These are phyloP conservation scores for Diaporthe citriasiana DNA, from an alignment of 2,329 filamentous ascomycete genomes.

Conservation along the genomic window DNA sequence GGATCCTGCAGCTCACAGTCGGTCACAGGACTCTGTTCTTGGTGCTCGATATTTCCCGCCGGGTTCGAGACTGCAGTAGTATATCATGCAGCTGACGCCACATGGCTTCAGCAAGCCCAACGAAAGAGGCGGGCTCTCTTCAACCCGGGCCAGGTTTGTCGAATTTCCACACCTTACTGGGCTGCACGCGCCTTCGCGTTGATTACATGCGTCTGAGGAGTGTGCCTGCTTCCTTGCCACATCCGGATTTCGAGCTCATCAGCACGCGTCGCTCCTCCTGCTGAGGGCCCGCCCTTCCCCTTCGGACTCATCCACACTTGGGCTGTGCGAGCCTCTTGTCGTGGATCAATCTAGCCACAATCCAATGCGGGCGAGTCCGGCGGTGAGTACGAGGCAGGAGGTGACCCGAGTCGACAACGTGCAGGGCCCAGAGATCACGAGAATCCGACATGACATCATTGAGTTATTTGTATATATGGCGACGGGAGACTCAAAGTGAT, in stretches of 20 bases:
- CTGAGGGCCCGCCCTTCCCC: conserved; percentile 2
- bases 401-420: not conserved
- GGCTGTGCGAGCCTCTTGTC: not conserved
- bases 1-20: not conserved
- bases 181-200: conserved; percentile 5
- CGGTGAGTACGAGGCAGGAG: not conserved
- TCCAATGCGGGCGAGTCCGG: conserved; percentile 3
- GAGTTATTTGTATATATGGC: not conserved
- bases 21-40: conserved; percentile 27
- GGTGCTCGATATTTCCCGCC: conserved; percentile 4
- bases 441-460: conserved; percentile 25
- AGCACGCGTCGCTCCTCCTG: conserved; percentile 14
- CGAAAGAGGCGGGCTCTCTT: not conserved
- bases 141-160: not conserved
- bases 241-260: not conserved
- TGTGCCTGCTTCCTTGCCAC: conserved; percentile 1
- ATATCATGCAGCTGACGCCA: conserved; percentile 34
- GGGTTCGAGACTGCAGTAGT: conserved; percentile 24
- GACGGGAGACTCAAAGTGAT: not conserved
- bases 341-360: not conserved
- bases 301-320: conserved; percentile 18
- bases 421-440: conserved; percentile 19
- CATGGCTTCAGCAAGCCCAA: not conserved
- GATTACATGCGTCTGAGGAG: conserved; percentile 28
- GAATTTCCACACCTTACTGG: conserved; percentile 1